Percentiles rank a stretch among this genome's conserved stretches.
These are phyloP conservation scores for Rhodotorula sphaerocarpa DNA, from an alignment of 768 basidiomycete genomes.

Conservation along the genomic window DNA sequence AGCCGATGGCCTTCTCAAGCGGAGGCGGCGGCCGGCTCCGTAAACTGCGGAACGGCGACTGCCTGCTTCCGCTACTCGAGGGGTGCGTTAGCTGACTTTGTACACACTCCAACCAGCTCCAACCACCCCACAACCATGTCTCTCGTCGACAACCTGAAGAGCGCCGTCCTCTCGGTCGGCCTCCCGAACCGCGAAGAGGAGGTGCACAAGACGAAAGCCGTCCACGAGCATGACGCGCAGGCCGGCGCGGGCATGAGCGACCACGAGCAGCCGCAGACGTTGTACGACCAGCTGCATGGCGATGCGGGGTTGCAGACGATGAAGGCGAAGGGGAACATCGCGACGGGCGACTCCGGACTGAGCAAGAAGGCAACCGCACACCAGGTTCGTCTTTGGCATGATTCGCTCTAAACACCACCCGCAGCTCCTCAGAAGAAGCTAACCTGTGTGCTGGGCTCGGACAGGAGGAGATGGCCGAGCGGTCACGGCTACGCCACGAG, in stretches of 20 bases:
- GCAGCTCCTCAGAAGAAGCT: no score
- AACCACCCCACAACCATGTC: background rate
- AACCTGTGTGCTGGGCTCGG: no score
- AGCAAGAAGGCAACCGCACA: constrained; percentile 1
- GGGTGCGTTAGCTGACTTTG: background rate
- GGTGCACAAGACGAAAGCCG: background rate
- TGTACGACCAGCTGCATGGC: constrained; percentile 11
- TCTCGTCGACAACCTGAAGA: constrained; percentile 8
- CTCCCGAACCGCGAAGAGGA: constrained; percentile 9
- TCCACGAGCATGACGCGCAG: constrained; percentile 11
- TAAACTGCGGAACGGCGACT: no score
- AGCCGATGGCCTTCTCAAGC: no score
- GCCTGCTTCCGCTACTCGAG: no score
- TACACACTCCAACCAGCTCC: no score
- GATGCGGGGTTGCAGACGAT: constrained; percentile 8
- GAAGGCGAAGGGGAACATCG: constrained; percentile 11
- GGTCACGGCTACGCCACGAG: constrained; percentile 5
- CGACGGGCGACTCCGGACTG: constrained; percentile 7
- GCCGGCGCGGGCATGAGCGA: background rate
- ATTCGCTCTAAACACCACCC: no score
- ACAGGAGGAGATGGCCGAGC: constrained; percentile 18
- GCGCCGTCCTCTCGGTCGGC: background rate
- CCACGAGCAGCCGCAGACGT: background rate
- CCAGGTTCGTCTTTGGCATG: constrained; percentile 8
- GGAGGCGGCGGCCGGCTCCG: no score